These are phyloP conservation scores for Penicillium sp. DNA, from an alignment of 2,329 filamentous ascomycete genomes.

Conservation along the genomic window DNA sequence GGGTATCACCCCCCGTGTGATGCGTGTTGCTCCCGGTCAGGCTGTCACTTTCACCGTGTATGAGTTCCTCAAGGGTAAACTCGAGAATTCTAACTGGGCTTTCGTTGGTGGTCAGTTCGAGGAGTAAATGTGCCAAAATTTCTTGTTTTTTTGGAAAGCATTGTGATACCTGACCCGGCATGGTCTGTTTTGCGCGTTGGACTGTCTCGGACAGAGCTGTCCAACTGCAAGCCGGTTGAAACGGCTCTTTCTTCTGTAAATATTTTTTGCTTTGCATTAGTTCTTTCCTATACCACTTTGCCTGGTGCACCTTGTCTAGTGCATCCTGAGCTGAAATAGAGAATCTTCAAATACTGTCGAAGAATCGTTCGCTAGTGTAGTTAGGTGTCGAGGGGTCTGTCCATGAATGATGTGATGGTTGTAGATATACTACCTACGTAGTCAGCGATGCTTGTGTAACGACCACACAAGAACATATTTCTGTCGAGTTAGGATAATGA, in stretches of 20 bases:
- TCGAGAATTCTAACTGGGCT: conserved; percentile 64
- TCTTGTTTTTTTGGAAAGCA: conserved; percentile 15
- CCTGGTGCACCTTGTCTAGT: conserved; percentile 11
- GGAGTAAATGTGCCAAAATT: conserved; percentile 46
- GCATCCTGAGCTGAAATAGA: conserved; percentile 6
- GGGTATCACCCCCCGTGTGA: conserved; percentile 95
- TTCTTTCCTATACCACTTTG: conserved; percentile 20
- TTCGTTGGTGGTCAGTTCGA: conserved; percentile 64
- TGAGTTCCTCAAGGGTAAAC: conserved; percentile 69
- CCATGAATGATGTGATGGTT: not conserved
- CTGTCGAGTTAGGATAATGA: no score
- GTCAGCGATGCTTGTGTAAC: not conserved
- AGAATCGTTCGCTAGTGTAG: not conserved
- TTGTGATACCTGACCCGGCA: conserved; percentile 28
- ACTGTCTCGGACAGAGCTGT: conserved; percentile 7
- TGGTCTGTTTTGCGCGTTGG: conserved; percentile 14
- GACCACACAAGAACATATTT: not conserved
- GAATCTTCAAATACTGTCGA: not conserved
- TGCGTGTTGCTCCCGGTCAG: conserved; percentile 95
- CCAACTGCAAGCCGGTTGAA: conserved; percentile 11
- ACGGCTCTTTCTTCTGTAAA: conserved; percentile 16
- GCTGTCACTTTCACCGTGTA: conserved; percentile 75
- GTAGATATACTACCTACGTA: not conserved
- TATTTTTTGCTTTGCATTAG: conserved; percentile 15
- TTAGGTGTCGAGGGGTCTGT: not conserved